phyloP scores from a whole-genome alignment of 148 eudicot genomes.

The Rhododendron griersonianum region DNA sequence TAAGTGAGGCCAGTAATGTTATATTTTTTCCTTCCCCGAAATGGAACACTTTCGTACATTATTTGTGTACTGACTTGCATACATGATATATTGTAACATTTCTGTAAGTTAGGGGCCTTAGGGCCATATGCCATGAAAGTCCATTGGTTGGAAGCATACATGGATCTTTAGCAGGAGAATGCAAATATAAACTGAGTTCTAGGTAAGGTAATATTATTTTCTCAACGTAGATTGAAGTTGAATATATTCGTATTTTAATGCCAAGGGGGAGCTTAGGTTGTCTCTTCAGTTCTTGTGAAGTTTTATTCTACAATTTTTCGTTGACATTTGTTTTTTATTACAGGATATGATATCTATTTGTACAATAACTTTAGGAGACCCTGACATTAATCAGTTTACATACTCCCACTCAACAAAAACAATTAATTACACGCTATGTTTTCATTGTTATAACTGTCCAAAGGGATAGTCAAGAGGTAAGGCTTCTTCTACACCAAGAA shows the following conservation, averaged over 20 bases:
- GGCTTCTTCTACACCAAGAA: not conserved
- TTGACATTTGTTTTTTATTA: not conserved
- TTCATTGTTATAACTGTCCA: not conserved
- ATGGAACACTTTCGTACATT: not conserved
- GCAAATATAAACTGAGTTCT: not conserved
- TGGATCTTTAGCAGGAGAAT: no score
- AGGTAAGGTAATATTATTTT: not conserved
- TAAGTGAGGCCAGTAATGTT: no score
- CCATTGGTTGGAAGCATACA: no score
- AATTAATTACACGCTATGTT: not conserved
- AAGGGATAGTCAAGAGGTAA: not conserved
- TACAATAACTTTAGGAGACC: not conserved
- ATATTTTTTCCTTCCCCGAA: not conserved
- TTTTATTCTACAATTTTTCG: not conserved
- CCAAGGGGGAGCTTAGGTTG: no score
- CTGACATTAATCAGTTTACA: not conserved
- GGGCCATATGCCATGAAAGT: not conserved
- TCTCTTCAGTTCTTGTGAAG: not conserved
- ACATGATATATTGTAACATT: no score
- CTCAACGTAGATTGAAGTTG: no score
- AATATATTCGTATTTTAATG: no score
- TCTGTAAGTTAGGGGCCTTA: not conserved
- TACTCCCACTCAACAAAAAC: not conserved
- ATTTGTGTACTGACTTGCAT: not conserved
- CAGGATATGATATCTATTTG: not conserved